These are phyloP conservation scores for Termitomyces sp. DNA, from an alignment of 768 basidiomycete species.

Conservation along the genomic window DNA sequence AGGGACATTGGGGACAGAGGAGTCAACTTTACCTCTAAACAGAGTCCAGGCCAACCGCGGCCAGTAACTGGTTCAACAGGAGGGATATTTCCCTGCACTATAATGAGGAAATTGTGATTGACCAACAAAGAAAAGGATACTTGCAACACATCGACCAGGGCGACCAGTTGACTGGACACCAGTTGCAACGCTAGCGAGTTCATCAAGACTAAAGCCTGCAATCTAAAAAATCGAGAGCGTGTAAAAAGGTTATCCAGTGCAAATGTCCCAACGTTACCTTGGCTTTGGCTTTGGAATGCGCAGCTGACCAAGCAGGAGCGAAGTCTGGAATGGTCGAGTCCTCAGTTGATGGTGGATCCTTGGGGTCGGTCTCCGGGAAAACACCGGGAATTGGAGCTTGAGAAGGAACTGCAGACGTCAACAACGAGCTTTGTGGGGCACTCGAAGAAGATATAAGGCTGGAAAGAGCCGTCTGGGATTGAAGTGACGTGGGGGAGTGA, in stretches of 20 bases:
- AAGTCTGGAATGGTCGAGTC: constrained; percentile 17
- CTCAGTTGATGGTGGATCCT: constrained; percentile 39
- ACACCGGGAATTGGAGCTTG: constrained; percentile 39
- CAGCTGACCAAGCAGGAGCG: constrained; percentile 34
- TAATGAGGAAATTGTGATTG: neutral
- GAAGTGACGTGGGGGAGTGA: neutral
- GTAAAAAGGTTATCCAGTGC: neutral
- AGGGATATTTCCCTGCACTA: constrained; percentile 37
- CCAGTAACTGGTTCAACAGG: constrained; percentile 21
- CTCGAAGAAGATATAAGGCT: neutral
- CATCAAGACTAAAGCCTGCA: constrained; percentile 34
- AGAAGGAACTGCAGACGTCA: constrained; percentile 39
- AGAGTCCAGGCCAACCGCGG: constrained; percentile 45
- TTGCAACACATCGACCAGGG: constrained; percentile 43
- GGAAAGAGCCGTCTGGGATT: neutral
- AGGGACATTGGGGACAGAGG: neutral
- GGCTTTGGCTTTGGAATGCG: constrained; percentile 40
- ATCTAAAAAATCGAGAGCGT: constrained; percentile 19
- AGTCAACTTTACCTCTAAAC: constrained; percentile 37
- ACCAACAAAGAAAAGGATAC: neutral
- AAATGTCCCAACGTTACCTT: constrained; percentile 22
- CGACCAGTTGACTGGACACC: constrained; percentile 38
- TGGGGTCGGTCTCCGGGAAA: constrained; percentile 42
- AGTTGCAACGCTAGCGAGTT: constrained; percentile 46
- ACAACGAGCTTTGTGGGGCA: constrained; percentile 18